A percentile compares a stretch with the other conserved stretches of the same genome.
Conservation (phyloP, 345 rosid species). For the Eutrema heterophyllum region DNA sequence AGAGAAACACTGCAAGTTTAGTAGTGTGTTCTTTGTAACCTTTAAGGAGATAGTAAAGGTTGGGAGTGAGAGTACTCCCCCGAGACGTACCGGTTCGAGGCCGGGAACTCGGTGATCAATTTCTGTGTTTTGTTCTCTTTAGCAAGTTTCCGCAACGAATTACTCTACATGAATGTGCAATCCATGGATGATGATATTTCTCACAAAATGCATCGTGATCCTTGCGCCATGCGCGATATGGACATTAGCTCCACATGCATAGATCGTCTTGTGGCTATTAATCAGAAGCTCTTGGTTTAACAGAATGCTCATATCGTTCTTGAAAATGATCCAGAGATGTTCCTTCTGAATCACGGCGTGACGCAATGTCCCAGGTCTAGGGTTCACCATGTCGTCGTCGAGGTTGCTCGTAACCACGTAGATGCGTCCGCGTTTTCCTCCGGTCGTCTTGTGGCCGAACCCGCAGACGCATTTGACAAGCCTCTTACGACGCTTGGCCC, state of each 20-base stretch:
- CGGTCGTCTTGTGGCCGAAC: slow-evolving; percentile 55
- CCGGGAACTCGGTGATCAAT: too few relatives aligned
- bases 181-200: slow-evolving; percentile 61
- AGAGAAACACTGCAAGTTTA: too few relatives aligned
- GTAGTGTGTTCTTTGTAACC: too few relatives aligned
- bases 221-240: slow-evolving; percentile 66
- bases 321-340: slow-evolving; percentile 64
- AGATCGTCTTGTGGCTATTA: slow-evolving; percentile 64
- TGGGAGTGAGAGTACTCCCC: too few relatives aligned
- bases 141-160: too few relatives aligned
- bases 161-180: slow-evolving; percentile 65
- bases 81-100: too few relatives aligned
- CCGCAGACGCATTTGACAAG: slow-evolving; percentile 61
- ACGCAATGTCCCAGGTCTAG: slow-evolving; percentile 59
- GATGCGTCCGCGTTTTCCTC: slow-evolving; percentile 53
- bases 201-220: slow-evolving; percentile 48
- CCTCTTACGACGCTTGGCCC: slow-evolving; percentile 55
- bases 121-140: too few relatives aligned
- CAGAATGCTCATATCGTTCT: slow-evolving; percentile 51
- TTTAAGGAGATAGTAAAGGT: too few relatives aligned
- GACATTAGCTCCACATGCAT: slow-evolving; percentile 61
- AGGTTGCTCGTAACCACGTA: slow-evolving; percentile 59
- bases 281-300: slow-evolving; percentile 64
- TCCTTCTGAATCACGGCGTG: slow-evolving; percentile 51
- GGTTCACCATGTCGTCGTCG: slow-evolving; percentile 49